Conservation (phyloP, 139 green algal genomes). For the Chlorella sp. region DNA sequence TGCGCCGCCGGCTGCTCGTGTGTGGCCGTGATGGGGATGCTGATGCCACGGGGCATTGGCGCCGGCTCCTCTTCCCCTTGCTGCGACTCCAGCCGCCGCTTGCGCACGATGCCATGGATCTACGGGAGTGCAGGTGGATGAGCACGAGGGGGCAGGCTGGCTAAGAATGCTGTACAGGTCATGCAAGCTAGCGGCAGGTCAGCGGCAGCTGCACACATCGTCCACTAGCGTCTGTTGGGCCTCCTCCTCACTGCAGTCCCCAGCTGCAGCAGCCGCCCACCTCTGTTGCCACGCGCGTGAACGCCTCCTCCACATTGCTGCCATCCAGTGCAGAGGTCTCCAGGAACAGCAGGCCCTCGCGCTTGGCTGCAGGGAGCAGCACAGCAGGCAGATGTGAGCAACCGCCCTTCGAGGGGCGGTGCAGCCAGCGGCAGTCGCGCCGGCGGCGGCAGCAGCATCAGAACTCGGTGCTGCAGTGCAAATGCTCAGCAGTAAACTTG, state of each 20-base stretch:
- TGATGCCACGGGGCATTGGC: conserved; percentile 8
- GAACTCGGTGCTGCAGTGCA: too few relatives aligned
- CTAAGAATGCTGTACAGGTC: too few relatives aligned
- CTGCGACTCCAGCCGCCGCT: conserved; percentile 18
- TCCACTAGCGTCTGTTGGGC: too few relatives aligned
- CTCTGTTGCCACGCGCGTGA: conserved; percentile 51
- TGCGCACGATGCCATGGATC: conserved; percentile 27
- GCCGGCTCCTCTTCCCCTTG: not conserved
- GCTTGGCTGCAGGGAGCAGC: conserved; percentile 40
- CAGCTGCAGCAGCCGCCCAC: not conserved
- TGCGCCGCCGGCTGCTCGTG: not conserved
- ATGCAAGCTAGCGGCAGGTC: not conserved
- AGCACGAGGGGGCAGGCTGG: too few relatives aligned
- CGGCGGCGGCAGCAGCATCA: too few relatives aligned
- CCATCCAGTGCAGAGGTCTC: conserved; percentile 64
- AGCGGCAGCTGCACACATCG: too few relatives aligned
- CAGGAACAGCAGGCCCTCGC: conserved; percentile 63
- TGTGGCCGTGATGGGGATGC: conserved; percentile 5
- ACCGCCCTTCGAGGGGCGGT: too few relatives aligned
- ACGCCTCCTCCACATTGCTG: conserved; percentile 59
- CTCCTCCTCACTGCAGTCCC: not conserved
- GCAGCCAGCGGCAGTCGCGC: too few relatives aligned
- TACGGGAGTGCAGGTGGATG: not conserved
- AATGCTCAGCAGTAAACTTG: too few relatives aligned
- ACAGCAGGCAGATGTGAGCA: too few relatives aligned